phyloP scores from a whole-genome alignment of 1,284 basidiomycete species.

The Papiliotrema fonsecae region DNA sequence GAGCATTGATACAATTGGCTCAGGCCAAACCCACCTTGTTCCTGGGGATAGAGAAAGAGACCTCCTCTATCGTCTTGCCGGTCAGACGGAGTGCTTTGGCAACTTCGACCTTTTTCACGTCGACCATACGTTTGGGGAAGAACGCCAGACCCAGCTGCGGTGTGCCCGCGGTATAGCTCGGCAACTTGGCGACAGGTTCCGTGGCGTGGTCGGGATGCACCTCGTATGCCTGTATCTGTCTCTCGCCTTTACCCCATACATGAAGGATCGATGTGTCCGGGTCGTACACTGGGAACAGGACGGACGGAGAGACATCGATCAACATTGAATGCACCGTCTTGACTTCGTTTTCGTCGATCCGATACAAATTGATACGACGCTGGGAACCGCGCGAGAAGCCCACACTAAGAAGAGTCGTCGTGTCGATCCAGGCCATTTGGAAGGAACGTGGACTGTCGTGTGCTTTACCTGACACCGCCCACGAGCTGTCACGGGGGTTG shows the following conservation, averaged over 20 bases:
- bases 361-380: slow-evolving; percentile 49
- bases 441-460: slow-evolving; percentile 48
- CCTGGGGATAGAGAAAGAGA: slow-evolving; percentile 50
- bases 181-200: slow-evolving; percentile 41
- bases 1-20: background rate
- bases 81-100: slow-evolving; percentile 44
- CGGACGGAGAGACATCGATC: slow-evolving; percentile 51
- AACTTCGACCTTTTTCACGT: slow-evolving; percentile 50
- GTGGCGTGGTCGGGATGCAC: slow-evolving; percentile 28
- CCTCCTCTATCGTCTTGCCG: slow-evolving; percentile 44
- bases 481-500: slow-evolving; percentile 40
- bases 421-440: slow-evolving; percentile 48
- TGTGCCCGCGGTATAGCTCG: slow-evolving; percentile 38
- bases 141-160: slow-evolving; percentile 49
- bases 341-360: slow-evolving; percentile 18
- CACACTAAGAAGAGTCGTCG: slow-evolving; percentile 41
- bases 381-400: slow-evolving; percentile 49
- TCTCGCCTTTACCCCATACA: slow-evolving; percentile 51
- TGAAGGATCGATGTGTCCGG: slow-evolving; percentile 49
- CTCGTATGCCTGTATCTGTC: slow-evolving; percentile 48
- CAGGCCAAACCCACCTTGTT: slow-evolving; percentile 38
- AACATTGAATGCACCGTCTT: slow-evolving; percentile 27
- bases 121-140: slow-evolving; percentile 44
- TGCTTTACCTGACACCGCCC: slow-evolving; percentile 24
- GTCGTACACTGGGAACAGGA: slow-evolving; percentile 50